Evolutionary conservation across 192 early-diverging fungal species (phyloP).

Genomic region (Coemansia sp.): DNA sequence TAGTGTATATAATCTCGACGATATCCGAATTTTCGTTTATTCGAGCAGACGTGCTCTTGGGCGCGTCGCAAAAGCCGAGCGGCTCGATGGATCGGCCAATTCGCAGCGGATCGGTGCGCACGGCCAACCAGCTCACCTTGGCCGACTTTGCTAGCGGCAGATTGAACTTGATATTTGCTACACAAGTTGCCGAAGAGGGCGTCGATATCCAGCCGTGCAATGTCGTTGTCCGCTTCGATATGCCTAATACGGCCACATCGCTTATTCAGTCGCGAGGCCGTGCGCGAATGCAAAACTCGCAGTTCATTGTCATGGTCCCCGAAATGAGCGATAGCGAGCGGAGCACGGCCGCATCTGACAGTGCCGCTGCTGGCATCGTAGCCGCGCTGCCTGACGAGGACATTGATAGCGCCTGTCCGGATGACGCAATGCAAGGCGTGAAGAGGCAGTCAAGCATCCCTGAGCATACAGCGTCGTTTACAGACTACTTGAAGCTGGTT

Average conservation of each 20-base stretch:
- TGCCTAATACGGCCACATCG: slow-evolving; percentile 69
- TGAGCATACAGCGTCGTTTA: slow-evolving; percentile 31
- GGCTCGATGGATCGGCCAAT: slow-evolving; percentile 35
- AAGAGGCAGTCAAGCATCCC: slow-evolving; percentile 7
- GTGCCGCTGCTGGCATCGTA: background rate
- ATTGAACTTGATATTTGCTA: slow-evolving; percentile 84
- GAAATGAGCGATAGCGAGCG: slow-evolving; percentile 20
- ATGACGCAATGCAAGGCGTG: background rate
- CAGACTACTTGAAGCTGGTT: slow-evolving; percentile 48
- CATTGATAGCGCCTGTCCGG: background rate
- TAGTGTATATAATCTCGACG: slow-evolving; percentile 55
- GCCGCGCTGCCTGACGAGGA: background rate
- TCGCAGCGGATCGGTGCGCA: slow-evolving; percentile 34
- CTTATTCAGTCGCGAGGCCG: slow-evolving; percentile 92
- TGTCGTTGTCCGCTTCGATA: slow-evolving; percentile 82
- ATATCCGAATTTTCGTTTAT: slow-evolving; percentile 59
- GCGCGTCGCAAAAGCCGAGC: slow-evolving; percentile 26
- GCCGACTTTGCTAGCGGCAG: slow-evolving; percentile 65
- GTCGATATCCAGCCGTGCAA: slow-evolving; percentile 93
- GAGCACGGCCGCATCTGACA: background rate
- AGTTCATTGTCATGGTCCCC: slow-evolving; percentile 75
- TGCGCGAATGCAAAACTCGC: slow-evolving; percentile 71
- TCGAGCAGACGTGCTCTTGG: slow-evolving; percentile 45
- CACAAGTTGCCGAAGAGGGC: slow-evolving; percentile 94
- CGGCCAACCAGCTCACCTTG: slow-evolving; percentile 56